Conservation (phyloP, 805 yeast genomes). For the Schizosaccharomyces cryophilus region DNA sequence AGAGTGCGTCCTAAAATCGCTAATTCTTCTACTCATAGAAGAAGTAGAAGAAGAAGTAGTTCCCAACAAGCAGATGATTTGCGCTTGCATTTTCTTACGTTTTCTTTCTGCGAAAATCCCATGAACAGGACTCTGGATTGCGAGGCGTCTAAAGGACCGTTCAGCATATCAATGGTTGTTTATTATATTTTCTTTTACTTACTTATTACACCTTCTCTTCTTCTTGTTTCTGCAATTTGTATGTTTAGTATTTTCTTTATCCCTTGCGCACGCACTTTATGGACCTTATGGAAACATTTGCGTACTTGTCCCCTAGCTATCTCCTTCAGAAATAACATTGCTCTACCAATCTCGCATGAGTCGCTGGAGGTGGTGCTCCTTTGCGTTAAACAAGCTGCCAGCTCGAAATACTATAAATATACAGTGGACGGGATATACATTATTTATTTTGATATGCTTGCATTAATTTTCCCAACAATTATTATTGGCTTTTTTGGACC, state of each 20-base stretch:
- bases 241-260: slow-evolving; percentile 77
- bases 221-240: slow-evolving; percentile 29
- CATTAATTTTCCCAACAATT: slow-evolving; percentile 60
- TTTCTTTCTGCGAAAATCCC: background rate
- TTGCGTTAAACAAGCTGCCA: slow-evolving; percentile 81
- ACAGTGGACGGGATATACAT: slow-evolving; percentile 92
- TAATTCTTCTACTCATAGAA: background rate
- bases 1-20: slow-evolving; percentile 24
- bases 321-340: slow-evolving; percentile 21
- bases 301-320: slow-evolving; percentile 78
- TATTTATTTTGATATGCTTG: slow-evolving; percentile 62
- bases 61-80: slow-evolving; percentile 33
- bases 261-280: slow-evolving; percentile 70
- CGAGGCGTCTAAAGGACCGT: slow-evolving; percentile 79
- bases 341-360: slow-evolving; percentile 17
- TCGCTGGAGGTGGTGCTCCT: slow-evolving; percentile 30
- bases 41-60: slow-evolving; percentile 77
- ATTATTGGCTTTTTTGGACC: slow-evolving; percentile 35
- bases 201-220: slow-evolving; percentile 41
- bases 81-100: background rate
- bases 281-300: slow-evolving; percentile 45
- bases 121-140: background rate
- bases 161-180: slow-evolving; percentile 63
- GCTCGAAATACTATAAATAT: slow-evolving; percentile 80
- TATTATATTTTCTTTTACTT: slow-evolving; percentile 51